A percentile compares a stretch with the other conserved stretches of the same genome.
Evolutionary conservation across 805 yeast species (phyloP).

Genomic region (Wickerhamomyces chambardii): DNA sequence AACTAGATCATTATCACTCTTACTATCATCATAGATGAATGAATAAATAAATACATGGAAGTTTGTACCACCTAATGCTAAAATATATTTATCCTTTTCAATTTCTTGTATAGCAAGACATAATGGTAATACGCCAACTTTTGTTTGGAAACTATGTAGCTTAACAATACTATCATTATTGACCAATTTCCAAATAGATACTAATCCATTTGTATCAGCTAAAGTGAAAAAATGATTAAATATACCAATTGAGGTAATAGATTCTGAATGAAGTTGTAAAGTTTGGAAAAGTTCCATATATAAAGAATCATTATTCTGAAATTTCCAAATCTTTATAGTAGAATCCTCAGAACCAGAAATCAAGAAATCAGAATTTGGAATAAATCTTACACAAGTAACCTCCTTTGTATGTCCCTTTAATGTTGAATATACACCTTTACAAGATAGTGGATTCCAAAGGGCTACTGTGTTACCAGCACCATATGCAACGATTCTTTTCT

Average conservation of each 20-base stretch:
- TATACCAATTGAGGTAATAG: slow-evolving; percentile 44
- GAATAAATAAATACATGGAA: slow-evolving; percentile 44
- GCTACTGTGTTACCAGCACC: slow-evolving; percentile 66
- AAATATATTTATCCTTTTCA: slow-evolving; percentile 25
- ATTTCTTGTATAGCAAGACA: slow-evolving; percentile 25
- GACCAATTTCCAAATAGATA: slow-evolving; percentile 41
- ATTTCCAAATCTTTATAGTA: slow-evolving; percentile 51
- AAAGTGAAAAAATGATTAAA: slow-evolving; percentile 34
- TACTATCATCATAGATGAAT: slow-evolving; percentile 19
- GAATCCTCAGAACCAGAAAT: slow-evolving; percentile 67
- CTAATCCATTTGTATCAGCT: slow-evolving; percentile 57
- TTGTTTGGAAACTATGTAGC: slow-evolving; percentile 24
- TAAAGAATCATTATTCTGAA: slow-evolving; percentile 4
- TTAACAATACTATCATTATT: slow-evolving; percentile 13
- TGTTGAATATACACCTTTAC: slow-evolving; percentile 41
- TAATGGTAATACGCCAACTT: slow-evolving; percentile 42
- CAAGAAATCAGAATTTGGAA: slow-evolving; percentile 34
- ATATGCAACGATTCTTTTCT: slow-evolving; percentile 43
- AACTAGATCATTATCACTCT: no score
- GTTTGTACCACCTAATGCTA: slow-evolving; percentile 72
- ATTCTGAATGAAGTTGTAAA: slow-evolving; percentile 33
- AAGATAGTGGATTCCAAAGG: slow-evolving; percentile 52
- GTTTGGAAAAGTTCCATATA: slow-evolving; percentile 16
- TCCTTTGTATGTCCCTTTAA: slow-evolving; percentile 52
- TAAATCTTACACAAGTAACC: slow-evolving; percentile 60